Evolutionary conservation across 495 filamentous ascomycete species (phyloP), one percentile per base, ranked within the genome.

Genomic region (Annulohypoxylon maeteangense): DNA sequence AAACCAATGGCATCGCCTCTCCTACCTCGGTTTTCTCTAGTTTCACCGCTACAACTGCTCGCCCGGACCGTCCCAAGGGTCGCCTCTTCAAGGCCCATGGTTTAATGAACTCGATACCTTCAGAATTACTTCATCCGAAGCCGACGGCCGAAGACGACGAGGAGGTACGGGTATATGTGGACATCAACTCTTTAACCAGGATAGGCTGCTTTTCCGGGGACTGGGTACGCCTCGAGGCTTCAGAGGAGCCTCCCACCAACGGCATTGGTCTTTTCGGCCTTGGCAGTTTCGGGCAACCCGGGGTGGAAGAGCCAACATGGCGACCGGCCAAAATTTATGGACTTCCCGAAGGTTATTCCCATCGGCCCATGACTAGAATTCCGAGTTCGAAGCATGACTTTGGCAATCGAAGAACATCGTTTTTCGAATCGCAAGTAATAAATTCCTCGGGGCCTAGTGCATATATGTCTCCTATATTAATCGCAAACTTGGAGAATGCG

Each of bases 121-220:
- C 91, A 50, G 92, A 93, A 42, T 81, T 95, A 3, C 80, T 99
- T 5, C 90, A 97, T 71, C 95, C 95, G 0, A 92, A 90, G 61
- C 95, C 95, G 5, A 81, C 84, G 3, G 66, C 79, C 22, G 87
- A 88, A 20, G 94, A 97, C 55, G 95, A 98, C 70, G 89, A 93
- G 56, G 96, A 98, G 75, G 89, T 91, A 2, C 87, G 95, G 42
- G 83, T 98, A 16, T 98, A 94, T 78, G 93, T 98, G 7, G 93
- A 95, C 68, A 89, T 94, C 29, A 91, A 87, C 65, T 90, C 92
- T 16, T 81, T 99, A 10, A 88, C 91, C n/a, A 91, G 92, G 65
- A 87, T 98, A 42, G 93, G 93, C 27, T 98, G 94, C 76, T 99
- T 99, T 78, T 97, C 95, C 0, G 95, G 95, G 12, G 95, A 99